A percentile compares a stretch with the other conserved stretches of the same genome.
Conservation (phyloP, 2,329 filamentous ascomycete species). For the Biscogniauxia mediterranea region DNA sequence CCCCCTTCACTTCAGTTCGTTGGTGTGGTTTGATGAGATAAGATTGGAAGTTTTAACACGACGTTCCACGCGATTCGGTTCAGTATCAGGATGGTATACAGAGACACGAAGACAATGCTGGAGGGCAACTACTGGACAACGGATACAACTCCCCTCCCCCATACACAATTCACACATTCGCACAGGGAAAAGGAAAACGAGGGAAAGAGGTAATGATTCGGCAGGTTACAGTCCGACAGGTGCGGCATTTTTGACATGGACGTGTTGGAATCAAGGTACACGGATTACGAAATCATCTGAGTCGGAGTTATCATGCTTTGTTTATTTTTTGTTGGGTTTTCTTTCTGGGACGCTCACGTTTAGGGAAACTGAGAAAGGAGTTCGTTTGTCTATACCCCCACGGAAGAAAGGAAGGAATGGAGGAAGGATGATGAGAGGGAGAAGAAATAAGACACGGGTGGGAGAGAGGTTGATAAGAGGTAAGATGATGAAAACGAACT, state of each 20-base stretch:
- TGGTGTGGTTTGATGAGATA: not conserved
- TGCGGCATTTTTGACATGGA: not conserved
- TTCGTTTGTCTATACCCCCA: conserved; percentile 1
- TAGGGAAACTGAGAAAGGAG: not conserved
- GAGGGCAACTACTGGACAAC: not conserved
- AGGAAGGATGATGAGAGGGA: not conserved
- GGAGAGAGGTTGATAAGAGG: no score
- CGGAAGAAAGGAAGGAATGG: not conserved
- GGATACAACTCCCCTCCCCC: not conserved
- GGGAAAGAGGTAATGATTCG: not conserved
- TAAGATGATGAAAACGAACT: not conserved
- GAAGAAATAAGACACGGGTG: not conserved
- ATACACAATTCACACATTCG: not conserved
- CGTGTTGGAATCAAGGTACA: not conserved
- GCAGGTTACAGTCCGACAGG: not conserved
- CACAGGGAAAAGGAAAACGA: not conserved
- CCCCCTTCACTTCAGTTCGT: not conserved
- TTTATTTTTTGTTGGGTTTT: not conserved
- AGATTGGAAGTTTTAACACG: not conserved
- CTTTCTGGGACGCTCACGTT: not conserved
- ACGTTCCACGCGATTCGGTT: not conserved
- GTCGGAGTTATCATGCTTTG: conserved; percentile 1
- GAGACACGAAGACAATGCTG: not conserved
- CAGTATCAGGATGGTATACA: not conserved
- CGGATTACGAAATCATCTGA: conserved; percentile 1